A percentile compares a stretch with the other conserved stretches of the same genome.
These are phyloP conservation scores for Lachancea sp. DNA, from an alignment of 805 yeast species.

Conservation along the genomic window DNA sequence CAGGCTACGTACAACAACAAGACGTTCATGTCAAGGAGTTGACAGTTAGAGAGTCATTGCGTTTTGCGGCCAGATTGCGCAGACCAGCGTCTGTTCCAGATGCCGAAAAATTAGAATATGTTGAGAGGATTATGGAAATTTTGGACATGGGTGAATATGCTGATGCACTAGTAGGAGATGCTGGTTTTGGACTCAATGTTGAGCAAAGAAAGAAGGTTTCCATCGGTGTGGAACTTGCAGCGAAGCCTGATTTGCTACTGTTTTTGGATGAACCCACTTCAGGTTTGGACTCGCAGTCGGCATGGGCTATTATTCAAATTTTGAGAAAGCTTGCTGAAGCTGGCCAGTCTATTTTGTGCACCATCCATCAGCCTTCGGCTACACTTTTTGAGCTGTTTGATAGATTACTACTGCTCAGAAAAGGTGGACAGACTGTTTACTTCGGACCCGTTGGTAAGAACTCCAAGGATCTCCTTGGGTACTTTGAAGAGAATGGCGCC, in stretches of 20 bases:
- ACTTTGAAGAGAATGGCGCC: slow-evolving; percentile 64
- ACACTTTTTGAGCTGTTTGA: slow-evolving; percentile 44
- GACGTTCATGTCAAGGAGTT: slow-evolving; percentile 42
- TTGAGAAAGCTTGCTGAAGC: slow-evolving; percentile 39
- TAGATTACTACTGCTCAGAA: slow-evolving; percentile 40
- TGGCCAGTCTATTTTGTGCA: slow-evolving; percentile 49
- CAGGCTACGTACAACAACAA: slow-evolving; percentile 54
- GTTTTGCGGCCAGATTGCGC: slow-evolving; percentile 45
- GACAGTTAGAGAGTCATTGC: slow-evolving; percentile 34
- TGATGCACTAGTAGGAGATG: slow-evolving; percentile 45
- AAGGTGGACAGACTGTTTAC: slow-evolving; percentile 44
- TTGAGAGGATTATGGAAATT: slow-evolving; percentile 44
- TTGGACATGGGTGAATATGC: slow-evolving; percentile 48
- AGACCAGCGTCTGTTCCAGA: slow-evolving; percentile 42
- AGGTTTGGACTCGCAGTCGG: slow-evolving; percentile 46
- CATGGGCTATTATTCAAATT: slow-evolving; percentile 45
- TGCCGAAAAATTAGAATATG: slow-evolving; percentile 40
- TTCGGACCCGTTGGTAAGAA: slow-evolving; percentile 30
- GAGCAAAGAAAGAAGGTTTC: slow-evolving; percentile 40
- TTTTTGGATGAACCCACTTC: slow-evolving; percentile 51
- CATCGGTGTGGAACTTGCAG: slow-evolving; percentile 43
- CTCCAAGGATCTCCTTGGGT: slow-evolving; percentile 46
- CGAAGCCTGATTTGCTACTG: slow-evolving; percentile 40
- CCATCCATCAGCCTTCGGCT: slow-evolving; percentile 54
- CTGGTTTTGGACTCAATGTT: slow-evolving; percentile 39